Evolutionary conservation across 2,329 filamentous ascomycete species (phyloP), one percentile per base, ranked within the genome.

Genomic region (Calonectria fujianensis): DNA sequence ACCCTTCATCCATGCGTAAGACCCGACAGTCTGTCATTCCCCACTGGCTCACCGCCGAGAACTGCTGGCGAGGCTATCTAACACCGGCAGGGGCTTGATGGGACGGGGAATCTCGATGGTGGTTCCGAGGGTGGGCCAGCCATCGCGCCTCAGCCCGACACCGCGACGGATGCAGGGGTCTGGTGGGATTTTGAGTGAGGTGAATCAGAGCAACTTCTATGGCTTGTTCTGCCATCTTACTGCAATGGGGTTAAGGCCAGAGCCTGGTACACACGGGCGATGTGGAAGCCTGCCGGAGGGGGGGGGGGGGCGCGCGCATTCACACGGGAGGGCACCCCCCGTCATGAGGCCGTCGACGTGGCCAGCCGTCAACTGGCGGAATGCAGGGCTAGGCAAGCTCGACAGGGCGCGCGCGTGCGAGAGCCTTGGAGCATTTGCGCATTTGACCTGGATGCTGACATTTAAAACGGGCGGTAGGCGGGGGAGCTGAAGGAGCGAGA

Each of bases 191-290:
- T 32, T 57, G 54, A 41, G 52, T 24, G 50, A 57, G 32, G 61
- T 67, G 52, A 57, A 41, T 45, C 18, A 27, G 32, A 50, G 27
- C 16, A 32, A 51, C 52, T 74, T 74, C 73, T 35, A 72, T 41
- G 69, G 57, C 69, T 70, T 66, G 63, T 74, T 74, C 73, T 65
- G 69, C 57, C 73, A 45, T 72, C 69, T 74, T 74, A 74, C 73
- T 72, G 48, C 8, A 72, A 65, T 59, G 52, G 69, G 69, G 39
- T 64, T 72, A 68, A 50, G 16, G 54, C 54, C 6, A 31, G 14
- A 35, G 27, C 18, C 61, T 65, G 41, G 41, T 10, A 65, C 37
- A 50, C 14, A 50, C 24, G 14, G 57, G 7, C 57, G 27, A 11
- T 29, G 57, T 59, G 24, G 65, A 32, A 54, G 67, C 52, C 32